phyloP scores from a whole-genome alignment of 2,329 filamentous ascomycete species.

The Pyrenochaeta sp. region DNA sequence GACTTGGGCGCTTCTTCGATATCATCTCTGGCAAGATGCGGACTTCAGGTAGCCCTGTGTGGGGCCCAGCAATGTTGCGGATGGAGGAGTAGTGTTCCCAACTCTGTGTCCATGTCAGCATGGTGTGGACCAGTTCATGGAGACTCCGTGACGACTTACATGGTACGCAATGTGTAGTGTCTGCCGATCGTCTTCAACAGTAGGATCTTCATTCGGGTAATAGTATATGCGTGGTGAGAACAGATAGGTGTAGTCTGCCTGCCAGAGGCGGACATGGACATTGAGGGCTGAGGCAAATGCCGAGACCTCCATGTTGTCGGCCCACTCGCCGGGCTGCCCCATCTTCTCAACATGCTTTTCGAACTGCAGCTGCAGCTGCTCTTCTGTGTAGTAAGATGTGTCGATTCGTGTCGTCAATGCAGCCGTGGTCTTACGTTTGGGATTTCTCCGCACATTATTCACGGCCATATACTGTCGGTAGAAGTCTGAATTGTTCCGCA shows the following conservation, averaged over 20 bases:
- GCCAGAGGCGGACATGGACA: conserved; percentile 70
- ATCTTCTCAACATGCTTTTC: conserved; percentile 67
- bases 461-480: conserved; percentile 72
- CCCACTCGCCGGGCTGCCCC: conserved; percentile 68
- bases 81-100: conserved; percentile 75
- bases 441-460: conserved; percentile 61
- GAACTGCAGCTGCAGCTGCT: conserved; percentile 63
- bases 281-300: conserved; percentile 71
- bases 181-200: conserved; percentile 42
- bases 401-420: conserved; percentile 54
- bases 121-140: too few species aligned
- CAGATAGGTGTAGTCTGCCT: conserved; percentile 61
- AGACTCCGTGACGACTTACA: conserved; percentile 60
- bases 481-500: conserved; percentile 66
- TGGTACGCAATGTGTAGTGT: conserved; percentile 70
- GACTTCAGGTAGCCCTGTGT: conserved; percentile 64
- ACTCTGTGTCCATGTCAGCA: conserved; percentile 53
- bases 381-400: conserved; percentile 58
- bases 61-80: conserved; percentile 66
- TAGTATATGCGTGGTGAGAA: conserved; percentile 54
- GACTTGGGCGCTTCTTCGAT: conserved; percentile 59
- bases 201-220: conserved; percentile 34
- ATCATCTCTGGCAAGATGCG: conserved; percentile 35
- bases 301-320: conserved; percentile 72
- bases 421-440: conserved; percentile 65